Evolutionary conservation across 2,329 filamentous ascomycete genomes (phyloP).

Genomic region (Colletotrichum cuscutae): DNA sequence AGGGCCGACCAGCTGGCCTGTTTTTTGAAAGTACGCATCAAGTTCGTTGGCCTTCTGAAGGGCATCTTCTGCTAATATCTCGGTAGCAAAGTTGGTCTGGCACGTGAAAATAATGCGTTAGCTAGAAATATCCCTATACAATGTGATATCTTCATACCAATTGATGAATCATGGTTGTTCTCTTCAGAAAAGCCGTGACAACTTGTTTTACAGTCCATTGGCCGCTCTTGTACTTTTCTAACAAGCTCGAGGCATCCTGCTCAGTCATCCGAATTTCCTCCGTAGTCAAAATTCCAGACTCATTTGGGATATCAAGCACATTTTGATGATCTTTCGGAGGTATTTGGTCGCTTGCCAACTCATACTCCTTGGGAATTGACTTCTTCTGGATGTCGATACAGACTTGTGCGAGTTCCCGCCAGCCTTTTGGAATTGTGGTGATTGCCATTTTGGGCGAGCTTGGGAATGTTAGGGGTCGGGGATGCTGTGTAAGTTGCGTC

Average conservation of each 20-base stretch:
- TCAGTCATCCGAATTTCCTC: constrained; percentile 52
- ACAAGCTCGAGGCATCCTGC: constrained; percentile 38
- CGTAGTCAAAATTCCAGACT: constrained; percentile 67
- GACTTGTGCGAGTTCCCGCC: neutral
- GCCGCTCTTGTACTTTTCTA: neutral
- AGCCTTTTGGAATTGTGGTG: neutral
- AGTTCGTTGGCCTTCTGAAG: constrained; percentile 57
- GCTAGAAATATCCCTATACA: neutral
- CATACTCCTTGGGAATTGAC: constrained; percentile 68
- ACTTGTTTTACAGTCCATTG: constrained; percentile 43
- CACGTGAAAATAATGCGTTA: neutral
- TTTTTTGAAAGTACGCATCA: constrained; percentile 58
- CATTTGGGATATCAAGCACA: constrained; percentile 64
- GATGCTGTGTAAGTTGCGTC: neutral
- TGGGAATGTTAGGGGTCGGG: neutral
- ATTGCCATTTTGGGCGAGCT: neutral
- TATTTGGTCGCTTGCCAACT: constrained; percentile 61
- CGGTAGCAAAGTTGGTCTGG: constrained; percentile 60
- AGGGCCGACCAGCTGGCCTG: constrained; percentile 64
- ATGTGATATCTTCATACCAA: neutral
- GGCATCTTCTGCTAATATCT: constrained; percentile 65
- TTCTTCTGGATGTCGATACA: constrained; percentile 34
- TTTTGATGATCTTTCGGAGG: constrained; percentile 64
- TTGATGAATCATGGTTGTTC: constrained; percentile 13
- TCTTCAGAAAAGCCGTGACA: constrained; percentile 39